Evolutionary conservation across 352 stramenopile genomes (phyloP), one percentile per base, ranked within the genome.

Genomic region (Globisporangium okanoganense): DNA sequence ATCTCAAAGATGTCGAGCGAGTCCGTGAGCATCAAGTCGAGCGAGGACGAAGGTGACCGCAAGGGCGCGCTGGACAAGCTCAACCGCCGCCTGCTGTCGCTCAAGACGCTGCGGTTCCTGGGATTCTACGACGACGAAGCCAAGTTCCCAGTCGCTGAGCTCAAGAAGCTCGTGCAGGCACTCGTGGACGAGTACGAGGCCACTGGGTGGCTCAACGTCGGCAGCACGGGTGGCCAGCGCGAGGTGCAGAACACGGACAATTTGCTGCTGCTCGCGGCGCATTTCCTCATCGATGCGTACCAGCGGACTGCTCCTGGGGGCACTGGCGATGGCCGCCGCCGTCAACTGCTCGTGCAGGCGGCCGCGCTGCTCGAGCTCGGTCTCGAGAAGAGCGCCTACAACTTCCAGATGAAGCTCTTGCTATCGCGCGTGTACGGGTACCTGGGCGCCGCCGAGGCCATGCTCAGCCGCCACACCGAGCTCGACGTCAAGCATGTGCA

Each of bases 371-470:
- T 95, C 0, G 86, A 95, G 64, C 86, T 83, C 43, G 86, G 81
- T 0, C 56, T 95, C n/a, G 75, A 76, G 33, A 82, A 87, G 50
- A 95, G 86, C 55, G 73, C 79, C 29, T 95, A 93, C 78, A 95
- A 95, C 60, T 95, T 95, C 65, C 86, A 95, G 71, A 94, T 95
- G 84, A 94, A 94, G 70, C 71, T 95, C n/a, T 64, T 94, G 12
- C 69, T 95, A 33, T 87, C 74, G 25, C 86, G 80, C 22, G 69
- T 95, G 27, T 95, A 95, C 62, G 79, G 67, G 9, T 89, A 88
- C 41, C 54, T 95, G 20, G 83, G 76, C n/a, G 81, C 82, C 10
- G 75, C 74, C 18, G 64, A 79, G 6, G 79, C 83, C 2, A 88
- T 94, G 75, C 63, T 90, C 22, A 63, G 45, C 18, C 78, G 82